Conservation (phyloP, 495 filamentous ascomycete species). For the Daldinia loculata region DNA sequence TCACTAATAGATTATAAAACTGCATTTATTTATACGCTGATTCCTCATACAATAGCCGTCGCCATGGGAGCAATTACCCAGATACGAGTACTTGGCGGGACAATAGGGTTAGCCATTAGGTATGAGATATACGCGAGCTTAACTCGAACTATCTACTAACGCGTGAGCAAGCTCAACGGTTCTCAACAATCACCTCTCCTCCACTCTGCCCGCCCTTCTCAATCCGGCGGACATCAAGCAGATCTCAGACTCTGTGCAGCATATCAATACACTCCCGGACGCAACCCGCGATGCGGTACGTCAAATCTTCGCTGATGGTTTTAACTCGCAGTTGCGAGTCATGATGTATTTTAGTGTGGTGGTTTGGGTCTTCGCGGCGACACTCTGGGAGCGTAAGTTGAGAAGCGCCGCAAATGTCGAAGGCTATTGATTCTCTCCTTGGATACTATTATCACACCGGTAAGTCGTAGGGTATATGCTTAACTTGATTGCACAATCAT, state of each 20-base stretch:
- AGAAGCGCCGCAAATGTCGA: conserved; percentile 28
- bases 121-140: not conserved
- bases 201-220: conserved; percentile 17
- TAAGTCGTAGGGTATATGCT: not conserved
- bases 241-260: conserved; percentile 28
- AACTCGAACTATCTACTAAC: not conserved
- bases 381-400: conserved; percentile 31
- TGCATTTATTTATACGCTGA: not conserved
- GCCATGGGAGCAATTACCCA: conserved; percentile 58
- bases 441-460: not conserved
- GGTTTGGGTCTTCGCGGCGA: conserved; percentile 23
- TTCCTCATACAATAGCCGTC: conserved; percentile 43
- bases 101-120: conserved; percentile 51
- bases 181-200: conserved; percentile 32
- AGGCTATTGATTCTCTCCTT: conserved; percentile 17
- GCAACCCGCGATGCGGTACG: conserved; percentile 25
- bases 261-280: conserved; percentile 25
- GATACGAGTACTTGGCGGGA: conserved; percentile 60
- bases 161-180: conserved; percentile 22
- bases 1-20: not conserved
- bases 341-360: conserved; percentile 36
- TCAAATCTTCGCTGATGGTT: conserved; percentile 31
- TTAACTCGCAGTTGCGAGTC: conserved; percentile 20
- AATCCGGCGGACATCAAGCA: conserved; percentile 18
- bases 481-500: not conserved